Base-by-base conservation (phyloP, 805 yeast genomes). In the Kazachstania martiniae region DNA sequence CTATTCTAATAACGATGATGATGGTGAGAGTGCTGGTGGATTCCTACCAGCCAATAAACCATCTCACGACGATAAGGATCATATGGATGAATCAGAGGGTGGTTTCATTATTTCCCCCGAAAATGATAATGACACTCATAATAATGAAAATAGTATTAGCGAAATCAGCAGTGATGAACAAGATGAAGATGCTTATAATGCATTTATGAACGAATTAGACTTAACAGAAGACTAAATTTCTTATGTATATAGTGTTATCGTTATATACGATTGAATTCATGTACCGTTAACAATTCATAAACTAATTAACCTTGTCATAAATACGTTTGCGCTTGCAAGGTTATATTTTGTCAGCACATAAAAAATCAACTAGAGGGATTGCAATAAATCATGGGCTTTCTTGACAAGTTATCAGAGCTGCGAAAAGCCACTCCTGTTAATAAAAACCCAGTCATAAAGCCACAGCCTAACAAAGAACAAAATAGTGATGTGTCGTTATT, bases 321-420 rank as follows among this genome's bases (percentile, higher is more conserved):
- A n/a, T n/a, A n/a, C n/a, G n/a, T n/a, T n/a, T n/a, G n/a, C n/a
- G n/a, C n/a, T n/a, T n/a, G n/a, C n/a, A n/a, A n/a, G n/a, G n/a
- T n/a, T n/a, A n/a, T n/a, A n/a, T n/a, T n/a, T n/a, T n/a, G n/a
- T n/a, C n/a, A n/a, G n/a, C n/a, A n/a, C n/a, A n/a, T n/a, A n/a
- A n/a, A n/a, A n/a, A n/a, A n/a, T n/a, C n/a, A n/a, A n/a, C n/a
- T n/a, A n/a, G n/a, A n/a, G n/a, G n/a, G n/a, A n/a, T n/a, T n/a
- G n/a, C n/a, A n/a, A n/a, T 8, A 17, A 12, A 8, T 8, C 6
- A 55, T 55, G 60, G 53, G 60, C 38, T 55, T 55, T 28, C 34
- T 55, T 16, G 49, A 55, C 14, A 53, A 49, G 37, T 36, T 55
- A 12, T 50, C 58, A 0, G 36, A 39, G 28, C 29, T 52, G 18